Evolutionary conservation across 1,139 yeast genomes (phyloP).

Genomic region (Hansenula anomala): DNA sequence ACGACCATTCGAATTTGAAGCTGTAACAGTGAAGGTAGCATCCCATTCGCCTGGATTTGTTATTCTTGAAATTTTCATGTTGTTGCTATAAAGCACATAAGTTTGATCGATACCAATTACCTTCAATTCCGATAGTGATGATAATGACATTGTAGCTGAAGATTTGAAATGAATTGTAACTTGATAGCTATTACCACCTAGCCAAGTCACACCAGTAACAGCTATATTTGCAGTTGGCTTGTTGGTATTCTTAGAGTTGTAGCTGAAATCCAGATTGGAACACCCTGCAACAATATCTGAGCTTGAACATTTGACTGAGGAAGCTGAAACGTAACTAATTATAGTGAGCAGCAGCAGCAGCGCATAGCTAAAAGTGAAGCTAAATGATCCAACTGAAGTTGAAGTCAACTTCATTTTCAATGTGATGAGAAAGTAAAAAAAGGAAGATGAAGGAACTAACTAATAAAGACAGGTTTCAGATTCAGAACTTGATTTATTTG

Average conservation of each 20-base stretch:
- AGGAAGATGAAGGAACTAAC: too few species aligned
- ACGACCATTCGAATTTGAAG: not conserved
- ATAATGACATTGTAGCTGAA: conserved; percentile 13
- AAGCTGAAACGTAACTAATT: not conserved
- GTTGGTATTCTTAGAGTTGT: conserved; percentile 16
- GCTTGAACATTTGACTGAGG: not conserved
- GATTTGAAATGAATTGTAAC: conserved; percentile 25
- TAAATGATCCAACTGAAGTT: too few species aligned
- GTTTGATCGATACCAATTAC: conserved; percentile 10
- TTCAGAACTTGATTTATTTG: too few species aligned
- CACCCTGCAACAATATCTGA: conserved; percentile 3
- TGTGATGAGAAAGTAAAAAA: too few species aligned
- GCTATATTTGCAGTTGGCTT: conserved; percentile 17
- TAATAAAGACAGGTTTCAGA: too few species aligned
- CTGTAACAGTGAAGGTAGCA: conserved; percentile 2
- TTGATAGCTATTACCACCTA: conserved; percentile 9
- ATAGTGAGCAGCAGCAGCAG: not conserved
- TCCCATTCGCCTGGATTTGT: conserved; percentile 10
- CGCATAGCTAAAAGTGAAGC: too few species aligned
- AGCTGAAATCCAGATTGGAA: conserved; percentile 24
- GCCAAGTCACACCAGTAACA: conserved; percentile 11
- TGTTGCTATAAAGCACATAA: conserved; percentile 11
- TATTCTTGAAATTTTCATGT: conserved; percentile 9
- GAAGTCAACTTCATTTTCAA: too few species aligned
- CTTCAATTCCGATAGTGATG: conserved; percentile 11